phyloP scores from a whole-genome alignment of 2,329 filamentous ascomycete genomes.

The Phyllosticta citriasiana region DNA sequence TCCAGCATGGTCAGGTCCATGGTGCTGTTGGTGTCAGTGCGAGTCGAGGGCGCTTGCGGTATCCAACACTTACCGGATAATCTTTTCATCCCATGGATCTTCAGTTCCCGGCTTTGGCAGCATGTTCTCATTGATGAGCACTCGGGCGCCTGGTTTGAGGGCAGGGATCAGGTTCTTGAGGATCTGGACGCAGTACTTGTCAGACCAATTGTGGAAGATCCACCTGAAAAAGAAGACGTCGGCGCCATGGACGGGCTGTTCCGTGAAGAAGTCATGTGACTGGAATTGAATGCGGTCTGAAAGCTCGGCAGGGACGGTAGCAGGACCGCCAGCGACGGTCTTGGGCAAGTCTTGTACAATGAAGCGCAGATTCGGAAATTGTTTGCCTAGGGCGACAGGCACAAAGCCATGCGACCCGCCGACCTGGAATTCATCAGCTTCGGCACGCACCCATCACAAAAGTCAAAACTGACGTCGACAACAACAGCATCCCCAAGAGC shows the following conservation, averaged over 20 bases:
- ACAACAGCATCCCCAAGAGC: slow-evolving; percentile 11
- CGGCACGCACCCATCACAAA: neutral
- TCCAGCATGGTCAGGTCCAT: slow-evolving; percentile 12
- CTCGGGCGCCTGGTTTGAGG: slow-evolving; percentile 11
- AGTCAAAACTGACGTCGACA: slow-evolving; percentile 10
- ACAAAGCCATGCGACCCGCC: slow-evolving; percentile 14
- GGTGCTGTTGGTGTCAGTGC: slow-evolving; percentile 1
- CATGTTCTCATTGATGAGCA: slow-evolving; percentile 16
- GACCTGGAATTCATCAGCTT: slow-evolving; percentile 9
- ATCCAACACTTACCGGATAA: slow-evolving; percentile 7
- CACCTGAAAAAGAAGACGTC: slow-evolving; percentile 29
- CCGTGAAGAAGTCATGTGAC: slow-evolving; percentile 21
- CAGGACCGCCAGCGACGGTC: slow-evolving; percentile 11
- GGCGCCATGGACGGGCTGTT: slow-evolving; percentile 20
- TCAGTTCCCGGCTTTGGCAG: slow-evolving; percentile 18
- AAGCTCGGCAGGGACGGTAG: slow-evolving; percentile 12
- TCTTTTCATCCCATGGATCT: slow-evolving; percentile 11
- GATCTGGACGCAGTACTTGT: slow-evolving; percentile 28
- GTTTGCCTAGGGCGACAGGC: slow-evolving; percentile 10
- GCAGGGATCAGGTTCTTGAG: slow-evolving; percentile 11
- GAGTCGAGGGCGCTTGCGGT: neutral
- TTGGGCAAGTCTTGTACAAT: slow-evolving; percentile 16
- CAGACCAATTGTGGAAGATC: slow-evolving; percentile 33
- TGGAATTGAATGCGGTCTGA: slow-evolving; percentile 13
- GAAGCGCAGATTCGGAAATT: slow-evolving; percentile 11